These are phyloP conservation scores for Phytophthora macrochlamydospora DNA, from an alignment of 352 stramenopile species.

Conservation along the genomic window DNA sequence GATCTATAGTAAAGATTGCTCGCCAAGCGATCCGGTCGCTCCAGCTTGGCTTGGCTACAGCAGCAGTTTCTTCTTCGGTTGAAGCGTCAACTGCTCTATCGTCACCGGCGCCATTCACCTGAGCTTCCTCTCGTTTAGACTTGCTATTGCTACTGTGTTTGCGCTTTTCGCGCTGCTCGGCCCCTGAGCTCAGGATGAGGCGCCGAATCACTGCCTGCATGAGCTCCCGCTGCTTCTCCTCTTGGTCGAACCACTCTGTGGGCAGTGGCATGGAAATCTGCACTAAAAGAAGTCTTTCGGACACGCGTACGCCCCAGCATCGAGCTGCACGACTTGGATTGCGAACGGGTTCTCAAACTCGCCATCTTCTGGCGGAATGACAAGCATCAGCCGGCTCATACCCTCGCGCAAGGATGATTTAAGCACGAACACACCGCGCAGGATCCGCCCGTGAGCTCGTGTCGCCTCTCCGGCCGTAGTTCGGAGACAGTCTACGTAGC, in stretches of 20 bases:
- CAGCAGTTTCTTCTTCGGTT: background rate
- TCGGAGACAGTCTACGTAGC: conserved; percentile 42
- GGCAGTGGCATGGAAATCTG: conserved; percentile 69
- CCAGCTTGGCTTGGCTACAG: conserved; percentile 11
- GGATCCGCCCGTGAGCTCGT: conserved; percentile 39
- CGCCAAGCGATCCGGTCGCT: conserved; percentile 51
- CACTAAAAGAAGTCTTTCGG: conserved; percentile 56
- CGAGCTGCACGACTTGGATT: conserved; percentile 77
- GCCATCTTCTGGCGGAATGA: conserved; percentile 66
- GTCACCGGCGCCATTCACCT: background rate
- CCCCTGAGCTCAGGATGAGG: conserved; percentile 28
- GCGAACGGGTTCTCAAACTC: conserved; percentile 62
- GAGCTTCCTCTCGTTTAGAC: background rate
- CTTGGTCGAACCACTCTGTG: conserved; percentile 43
- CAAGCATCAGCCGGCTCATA: conserved; percentile 64
- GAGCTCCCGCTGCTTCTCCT: conserved; percentile 36
- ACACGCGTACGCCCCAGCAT: conserved; percentile 67
- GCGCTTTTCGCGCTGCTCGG: conserved; percentile 14
- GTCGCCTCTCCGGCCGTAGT: conserved; percentile 2
- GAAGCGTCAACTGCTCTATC: background rate
- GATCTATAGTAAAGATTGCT: conserved; percentile 70
- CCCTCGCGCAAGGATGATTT: conserved; percentile 38
- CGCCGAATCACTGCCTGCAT: conserved; percentile 45
- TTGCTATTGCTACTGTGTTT: conserved; percentile 7
- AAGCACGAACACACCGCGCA: conserved; percentile 69